phyloP scores from a whole-genome alignment of 1,139 yeast species.

The Taphrina betulina region DNA sequence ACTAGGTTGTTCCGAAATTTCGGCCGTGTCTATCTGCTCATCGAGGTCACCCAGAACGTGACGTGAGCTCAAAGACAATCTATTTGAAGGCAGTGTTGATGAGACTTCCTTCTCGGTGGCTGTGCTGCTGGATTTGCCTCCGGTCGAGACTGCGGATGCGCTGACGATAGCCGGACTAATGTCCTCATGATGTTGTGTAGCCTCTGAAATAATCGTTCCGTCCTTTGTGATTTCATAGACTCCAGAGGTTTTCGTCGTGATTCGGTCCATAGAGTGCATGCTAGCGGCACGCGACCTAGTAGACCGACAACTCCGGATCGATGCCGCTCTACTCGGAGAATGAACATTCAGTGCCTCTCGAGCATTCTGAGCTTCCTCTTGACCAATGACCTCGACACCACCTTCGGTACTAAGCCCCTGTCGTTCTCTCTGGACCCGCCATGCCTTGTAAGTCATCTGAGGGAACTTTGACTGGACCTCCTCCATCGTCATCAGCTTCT shows the following conservation, averaged over 20 bases:
- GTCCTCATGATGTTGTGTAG: neutral
- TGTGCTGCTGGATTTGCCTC: neutral
- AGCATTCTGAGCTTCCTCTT: slow-evolving; percentile 25
- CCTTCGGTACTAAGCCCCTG: slow-evolving; percentile 37
- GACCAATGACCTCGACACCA: slow-evolving; percentile 32
- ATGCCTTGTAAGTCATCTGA: slow-evolving; percentile 52
- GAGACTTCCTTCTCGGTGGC: slow-evolving; percentile 1
- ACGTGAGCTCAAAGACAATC: neutral
- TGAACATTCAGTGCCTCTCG: slow-evolving; percentile 16
- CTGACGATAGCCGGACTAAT: neutral
- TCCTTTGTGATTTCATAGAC: slow-evolving; percentile 10
- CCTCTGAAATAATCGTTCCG: neutral
- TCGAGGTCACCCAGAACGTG: neutral
- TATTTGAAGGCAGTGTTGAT: neutral
- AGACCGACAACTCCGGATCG: slow-evolving; percentile 3
- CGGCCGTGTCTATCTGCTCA: neutral
- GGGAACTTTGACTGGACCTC: slow-evolving; percentile 72
- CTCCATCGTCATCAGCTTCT: slow-evolving; percentile 51
- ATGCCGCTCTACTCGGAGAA: slow-evolving; percentile 12
- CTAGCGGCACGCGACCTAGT: neutral
- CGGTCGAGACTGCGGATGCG: neutral
- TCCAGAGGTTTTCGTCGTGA: neutral
- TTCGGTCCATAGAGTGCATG: neutral
- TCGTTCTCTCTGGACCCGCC: slow-evolving; percentile 38
- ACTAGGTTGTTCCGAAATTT: no score